These are phyloP conservation scores for Diaporthe sp. DNA, from an alignment of 2,329 filamentous ascomycete genomes.

Conservation along the genomic window DNA sequence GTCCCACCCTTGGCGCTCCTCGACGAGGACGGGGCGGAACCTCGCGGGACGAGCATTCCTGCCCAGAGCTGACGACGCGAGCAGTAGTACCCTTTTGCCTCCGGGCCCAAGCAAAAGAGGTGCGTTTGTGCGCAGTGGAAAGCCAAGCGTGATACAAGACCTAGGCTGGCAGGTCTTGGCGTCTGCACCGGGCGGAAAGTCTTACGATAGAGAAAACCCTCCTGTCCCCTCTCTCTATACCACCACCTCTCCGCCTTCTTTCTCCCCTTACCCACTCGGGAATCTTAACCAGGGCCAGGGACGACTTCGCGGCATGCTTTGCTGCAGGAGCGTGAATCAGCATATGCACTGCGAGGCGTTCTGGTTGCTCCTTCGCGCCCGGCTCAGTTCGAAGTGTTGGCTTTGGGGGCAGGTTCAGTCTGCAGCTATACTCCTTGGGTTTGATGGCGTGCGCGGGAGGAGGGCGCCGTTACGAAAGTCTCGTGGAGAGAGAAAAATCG, in stretches of 20 bases:
- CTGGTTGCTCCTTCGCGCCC: background rate
- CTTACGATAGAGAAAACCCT: too few species aligned
- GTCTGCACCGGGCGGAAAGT: background rate
- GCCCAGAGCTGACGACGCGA: background rate
- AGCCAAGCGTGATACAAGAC: slow-evolving; percentile 17
- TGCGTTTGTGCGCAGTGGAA: background rate
- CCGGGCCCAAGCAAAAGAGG: background rate
- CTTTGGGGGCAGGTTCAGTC: background rate
- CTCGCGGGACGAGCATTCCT: slow-evolving; percentile 25
- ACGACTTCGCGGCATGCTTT: background rate
- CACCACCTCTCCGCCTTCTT: background rate
- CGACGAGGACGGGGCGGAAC: slow-evolving; percentile 17
- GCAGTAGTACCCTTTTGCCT: background rate
- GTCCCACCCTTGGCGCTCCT: slow-evolving; percentile 24
- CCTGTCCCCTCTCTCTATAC: background rate
- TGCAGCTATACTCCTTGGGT: background rate
- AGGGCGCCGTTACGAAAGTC: background rate
- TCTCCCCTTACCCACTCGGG: background rate
- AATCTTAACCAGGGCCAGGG: background rate
- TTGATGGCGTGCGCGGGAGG: background rate
- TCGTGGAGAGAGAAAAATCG: background rate
- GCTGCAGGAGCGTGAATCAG: background rate
- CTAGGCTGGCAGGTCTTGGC: slow-evolving; percentile 22
- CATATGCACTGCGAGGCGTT: background rate
- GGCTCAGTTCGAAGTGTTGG: background rate